These are phyloP conservation scores for Fusarium albosuccineum DNA, from an alignment of 2,329 filamentous ascomycete genomes.

Conservation along the genomic window DNA sequence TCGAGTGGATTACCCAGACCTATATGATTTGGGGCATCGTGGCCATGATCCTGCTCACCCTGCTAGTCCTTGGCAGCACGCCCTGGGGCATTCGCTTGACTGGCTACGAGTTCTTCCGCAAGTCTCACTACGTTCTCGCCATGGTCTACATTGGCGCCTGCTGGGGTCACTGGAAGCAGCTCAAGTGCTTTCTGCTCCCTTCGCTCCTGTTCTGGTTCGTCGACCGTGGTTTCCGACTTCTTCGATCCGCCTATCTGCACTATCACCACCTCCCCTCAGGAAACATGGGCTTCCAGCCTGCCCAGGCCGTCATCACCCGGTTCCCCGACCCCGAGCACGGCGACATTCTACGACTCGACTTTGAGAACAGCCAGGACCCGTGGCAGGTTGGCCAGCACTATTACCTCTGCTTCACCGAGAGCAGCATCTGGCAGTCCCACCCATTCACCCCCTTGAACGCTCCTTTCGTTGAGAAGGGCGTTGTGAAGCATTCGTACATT, in stretches of 20 bases:
- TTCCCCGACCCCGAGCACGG: constrained; percentile 70
- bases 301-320: constrained; percentile 58
- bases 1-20: constrained; percentile 69
- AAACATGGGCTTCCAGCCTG: constrained; percentile 67
- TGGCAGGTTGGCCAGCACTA: constrained; percentile 80
- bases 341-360: constrained; percentile 75
- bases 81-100: constrained; percentile 71
- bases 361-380: constrained; percentile 69
- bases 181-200: constrained; percentile 77
- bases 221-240: constrained; percentile 71
- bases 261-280: constrained; percentile 61
- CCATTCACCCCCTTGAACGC: constrained; percentile 75
- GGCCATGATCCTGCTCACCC: constrained; percentile 72
- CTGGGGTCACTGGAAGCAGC: constrained; percentile 79
- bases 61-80: constrained; percentile 72
- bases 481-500: constrained; percentile 67
- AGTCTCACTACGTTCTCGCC: constrained; percentile 78
- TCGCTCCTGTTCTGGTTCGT: constrained; percentile 74
- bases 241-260: constrained; percentile 72
- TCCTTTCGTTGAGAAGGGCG: constrained; percentile 57
- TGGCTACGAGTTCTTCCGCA: constrained; percentile 84
- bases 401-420: constrained; percentile 75
- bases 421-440: constrained; percentile 79
- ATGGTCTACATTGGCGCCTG: constrained; percentile 81
- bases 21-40: constrained; percentile 83